Conservation (phyloP, 306 rosid genomes). For the Quercus gilva region DNA sequence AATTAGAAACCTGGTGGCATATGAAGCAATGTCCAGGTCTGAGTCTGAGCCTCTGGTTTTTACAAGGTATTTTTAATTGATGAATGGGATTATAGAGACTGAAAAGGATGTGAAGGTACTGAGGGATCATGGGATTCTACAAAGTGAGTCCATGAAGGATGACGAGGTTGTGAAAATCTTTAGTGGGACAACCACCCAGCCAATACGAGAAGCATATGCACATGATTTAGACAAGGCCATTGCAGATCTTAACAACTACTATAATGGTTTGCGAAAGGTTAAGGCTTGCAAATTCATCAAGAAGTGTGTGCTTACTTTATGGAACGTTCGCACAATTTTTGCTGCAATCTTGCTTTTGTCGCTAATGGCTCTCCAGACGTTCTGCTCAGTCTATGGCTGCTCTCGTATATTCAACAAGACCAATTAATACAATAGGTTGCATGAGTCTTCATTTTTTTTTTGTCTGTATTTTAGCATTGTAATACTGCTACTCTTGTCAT, state of each 20-base stretch:
- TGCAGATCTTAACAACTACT: background rate
- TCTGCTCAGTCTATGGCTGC: slow-evolving; percentile 20
- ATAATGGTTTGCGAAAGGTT: background rate
- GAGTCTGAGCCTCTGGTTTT: slow-evolving; percentile 14
- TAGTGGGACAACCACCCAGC: slow-evolving; percentile 1
- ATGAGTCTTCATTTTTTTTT: too few relatives aligned
- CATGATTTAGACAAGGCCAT: background rate
- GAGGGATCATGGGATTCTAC: background rate
- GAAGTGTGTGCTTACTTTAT: slow-evolving; percentile 12
- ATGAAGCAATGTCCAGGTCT: background rate
- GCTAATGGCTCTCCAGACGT: slow-evolving; percentile 4
- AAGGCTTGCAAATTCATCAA: background rate
- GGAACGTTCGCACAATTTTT: background rate
- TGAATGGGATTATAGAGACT: slow-evolving; percentile 21
- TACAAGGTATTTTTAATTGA: slow-evolving; percentile 19
- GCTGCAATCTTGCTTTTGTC: slow-evolving; percentile 12
- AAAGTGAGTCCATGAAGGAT: background rate
- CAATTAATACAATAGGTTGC: background rate
- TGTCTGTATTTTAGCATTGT: too few relatives aligned
- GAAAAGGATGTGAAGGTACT: slow-evolving; percentile 26
- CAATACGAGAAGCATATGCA: background rate
- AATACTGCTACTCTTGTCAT: too few relatives aligned
- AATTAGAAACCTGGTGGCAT: slow-evolving; percentile 26
- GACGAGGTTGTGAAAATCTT: slow-evolving; percentile 7
- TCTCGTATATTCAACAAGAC: background rate